Conservation (phyloP, 108 stramenopile genomes). For the Stephanodiscus triporus region DNA sequence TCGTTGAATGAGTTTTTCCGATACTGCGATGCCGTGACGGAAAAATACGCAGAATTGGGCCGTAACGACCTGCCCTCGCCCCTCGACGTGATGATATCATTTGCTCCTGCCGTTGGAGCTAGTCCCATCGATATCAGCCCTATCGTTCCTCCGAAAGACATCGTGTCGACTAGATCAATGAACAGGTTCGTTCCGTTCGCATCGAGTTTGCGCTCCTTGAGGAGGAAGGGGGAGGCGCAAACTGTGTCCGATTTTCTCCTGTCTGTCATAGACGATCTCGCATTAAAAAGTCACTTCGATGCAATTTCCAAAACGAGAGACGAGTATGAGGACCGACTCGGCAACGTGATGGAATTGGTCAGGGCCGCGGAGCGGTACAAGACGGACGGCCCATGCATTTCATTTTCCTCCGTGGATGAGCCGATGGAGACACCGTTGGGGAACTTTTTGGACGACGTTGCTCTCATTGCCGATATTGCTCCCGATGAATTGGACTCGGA, state of each 20-base stretch:
- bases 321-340: conserved; percentile 72
- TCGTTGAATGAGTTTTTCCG: conserved; percentile 60
- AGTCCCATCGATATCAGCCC: conserved; percentile 6
- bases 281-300: conserved; percentile 66
- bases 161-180: conserved; percentile 57
- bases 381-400: conserved; percentile 57
- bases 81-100: conserved; percentile 66
- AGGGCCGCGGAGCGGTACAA: conserved; percentile 65
- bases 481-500: conserved; percentile 44
- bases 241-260: conserved; percentile 55
- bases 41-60: conserved; percentile 33
- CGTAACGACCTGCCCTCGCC: conserved; percentile 46
- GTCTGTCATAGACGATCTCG: conserved; percentile 58
- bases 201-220: conserved; percentile 50
- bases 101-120: conserved; percentile 34
- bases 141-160: conserved; percentile 36
- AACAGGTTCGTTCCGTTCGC: conserved; percentile 73
- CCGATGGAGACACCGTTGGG: conserved; percentile 51
- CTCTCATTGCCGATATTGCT: conserved; percentile 74
- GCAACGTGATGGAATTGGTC: conserved; percentile 71
- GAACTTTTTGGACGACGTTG: conserved; percentile 80
- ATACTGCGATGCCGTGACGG: conserved; percentile 62
- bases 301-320: conserved; percentile 69
- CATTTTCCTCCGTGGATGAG: not conserved
- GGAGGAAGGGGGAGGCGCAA: conserved; percentile 38